Percentiles rank a stretch among this genome's conserved stretches.
These are phyloP conservation scores for Phytophthora sp. DNA, from an alignment of 352 stramenopile genomes.

Conservation along the genomic window DNA sequence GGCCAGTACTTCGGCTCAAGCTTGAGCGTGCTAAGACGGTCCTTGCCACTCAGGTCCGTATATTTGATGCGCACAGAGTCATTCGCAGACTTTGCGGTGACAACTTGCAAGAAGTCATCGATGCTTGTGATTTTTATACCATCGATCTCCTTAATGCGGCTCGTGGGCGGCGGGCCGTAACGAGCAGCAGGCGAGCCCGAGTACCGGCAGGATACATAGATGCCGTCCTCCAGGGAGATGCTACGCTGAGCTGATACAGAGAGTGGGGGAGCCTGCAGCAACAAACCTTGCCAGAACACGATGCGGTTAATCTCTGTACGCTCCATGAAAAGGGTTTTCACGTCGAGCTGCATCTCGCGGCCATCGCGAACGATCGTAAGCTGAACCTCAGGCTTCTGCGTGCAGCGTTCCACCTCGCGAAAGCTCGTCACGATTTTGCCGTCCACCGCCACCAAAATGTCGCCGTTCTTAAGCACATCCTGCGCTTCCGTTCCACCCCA, in stretches of 20 bases:
- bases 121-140: constrained; percentile 87
- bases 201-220: constrained; percentile 90
- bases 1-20: constrained; percentile 92
- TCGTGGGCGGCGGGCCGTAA: constrained; percentile 88
- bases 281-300: constrained; percentile 91
- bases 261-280: constrained; percentile 89
- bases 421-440: constrained; percentile 87
- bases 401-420: constrained; percentile 80
- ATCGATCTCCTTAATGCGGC: constrained; percentile 92
- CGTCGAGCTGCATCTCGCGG: constrained; percentile 62
- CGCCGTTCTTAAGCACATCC: constrained; percentile 77
- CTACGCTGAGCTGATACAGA: constrained; percentile 86
- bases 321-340: constrained; percentile 85
- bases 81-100: constrained; percentile 57
- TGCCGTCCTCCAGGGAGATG: constrained; percentile 82
- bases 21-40: constrained; percentile 89
- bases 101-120: constrained; percentile 88
- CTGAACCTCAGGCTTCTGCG: constrained; percentile 78
- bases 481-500: constrained; percentile 80
- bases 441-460: constrained; percentile 89
- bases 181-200: constrained; percentile 88
- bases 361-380: constrained; percentile 89
- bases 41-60: constrained; percentile 87
- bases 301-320: constrained; percentile 91
- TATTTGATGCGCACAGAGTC: constrained; percentile 92